A percentile compares a stretch with the other conserved stretches of the same genome.
These are phyloP conservation scores for Brassica juncea DNA, from an alignment of 345 rosid species.

Conservation along the genomic window DNA sequence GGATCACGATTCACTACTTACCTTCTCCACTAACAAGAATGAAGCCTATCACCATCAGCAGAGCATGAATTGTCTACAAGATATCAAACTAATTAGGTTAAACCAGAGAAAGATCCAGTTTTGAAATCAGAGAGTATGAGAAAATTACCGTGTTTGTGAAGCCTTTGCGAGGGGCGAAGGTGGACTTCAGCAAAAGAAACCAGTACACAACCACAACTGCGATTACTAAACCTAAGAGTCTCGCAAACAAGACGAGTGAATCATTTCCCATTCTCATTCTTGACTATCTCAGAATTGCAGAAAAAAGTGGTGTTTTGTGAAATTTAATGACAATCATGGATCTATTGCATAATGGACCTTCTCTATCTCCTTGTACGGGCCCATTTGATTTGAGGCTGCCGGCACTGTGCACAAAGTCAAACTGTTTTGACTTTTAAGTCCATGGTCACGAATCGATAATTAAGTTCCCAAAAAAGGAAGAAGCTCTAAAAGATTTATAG, in stretches of 20 bases:
- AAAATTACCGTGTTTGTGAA: constrained; percentile 58
- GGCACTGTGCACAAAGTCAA: not conserved
- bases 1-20: constrained; percentile 17
- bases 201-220: constrained; percentile 65
- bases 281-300: constrained; percentile 20
- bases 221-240: constrained; percentile 61
- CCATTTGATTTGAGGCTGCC: constrained; percentile 7
- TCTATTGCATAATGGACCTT: not conserved
- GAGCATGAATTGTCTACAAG: constrained; percentile 64
- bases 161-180: constrained; percentile 58
- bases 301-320: not conserved
- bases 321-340: not conserved
- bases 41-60: constrained; percentile 94
- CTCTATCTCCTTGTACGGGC: constrained; percentile 12
- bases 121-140: not conserved
- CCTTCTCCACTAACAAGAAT: constrained; percentile 95
- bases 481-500: not conserved
- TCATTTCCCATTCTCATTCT: constrained; percentile 19
- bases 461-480: not conserved
- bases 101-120: not conserved
- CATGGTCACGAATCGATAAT: not conserved
- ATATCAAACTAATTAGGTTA: not conserved
- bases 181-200: constrained; percentile 64
- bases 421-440: not conserved
- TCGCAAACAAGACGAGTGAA: constrained; percentile 59